Conservation (phyloP, 2,329 filamentous ascomycete genomes). For the Tympanopsis confertula region DNA sequence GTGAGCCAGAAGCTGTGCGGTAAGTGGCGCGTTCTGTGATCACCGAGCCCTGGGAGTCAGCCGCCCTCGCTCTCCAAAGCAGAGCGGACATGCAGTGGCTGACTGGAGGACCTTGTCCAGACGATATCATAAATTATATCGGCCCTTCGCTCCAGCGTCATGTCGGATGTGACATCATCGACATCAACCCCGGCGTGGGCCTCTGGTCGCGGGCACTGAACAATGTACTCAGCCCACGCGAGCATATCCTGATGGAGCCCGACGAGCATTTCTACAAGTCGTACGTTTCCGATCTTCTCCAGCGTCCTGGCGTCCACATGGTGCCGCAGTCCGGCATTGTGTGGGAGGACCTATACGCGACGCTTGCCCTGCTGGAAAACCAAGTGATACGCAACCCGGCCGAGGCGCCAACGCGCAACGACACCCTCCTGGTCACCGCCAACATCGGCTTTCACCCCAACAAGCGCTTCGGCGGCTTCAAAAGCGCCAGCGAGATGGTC, state of each 20-base stretch:
- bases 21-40: neutral
- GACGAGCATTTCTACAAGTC: slow-evolving; percentile 43
- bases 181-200: slow-evolving; percentile 72
- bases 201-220: slow-evolving; percentile 72
- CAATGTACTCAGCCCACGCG: slow-evolving; percentile 62
- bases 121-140: slow-evolving; percentile 62
- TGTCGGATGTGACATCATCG: slow-evolving; percentile 71
- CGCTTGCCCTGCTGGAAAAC: slow-evolving; percentile 39
- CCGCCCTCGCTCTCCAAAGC: neutral
- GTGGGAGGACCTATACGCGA: slow-evolving; percentile 42
- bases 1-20: neutral
- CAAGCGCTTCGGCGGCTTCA: slow-evolving; percentile 34
- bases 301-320: slow-evolving; percentile 33
- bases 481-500: slow-evolving; percentile 44
- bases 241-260: slow-evolving; percentile 74
- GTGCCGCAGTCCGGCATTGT: slow-evolving; percentile 45
- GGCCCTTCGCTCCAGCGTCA: slow-evolving; percentile 57
- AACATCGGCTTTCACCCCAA: slow-evolving; percentile 49
- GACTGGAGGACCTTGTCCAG: too few relatives aligned
- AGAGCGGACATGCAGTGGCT: neutral
- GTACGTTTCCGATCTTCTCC: slow-evolving; percentile 46
- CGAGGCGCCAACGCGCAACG: slow-evolving; percentile 44
- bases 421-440: slow-evolving; percentile 61
- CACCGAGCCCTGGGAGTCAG: too few relatives aligned
- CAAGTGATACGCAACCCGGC: slow-evolving; percentile 20